These are phyloP conservation scores for Neonectria faginata DNA, from an alignment of 2,329 filamentous ascomycete genomes.

Conservation along the genomic window DNA sequence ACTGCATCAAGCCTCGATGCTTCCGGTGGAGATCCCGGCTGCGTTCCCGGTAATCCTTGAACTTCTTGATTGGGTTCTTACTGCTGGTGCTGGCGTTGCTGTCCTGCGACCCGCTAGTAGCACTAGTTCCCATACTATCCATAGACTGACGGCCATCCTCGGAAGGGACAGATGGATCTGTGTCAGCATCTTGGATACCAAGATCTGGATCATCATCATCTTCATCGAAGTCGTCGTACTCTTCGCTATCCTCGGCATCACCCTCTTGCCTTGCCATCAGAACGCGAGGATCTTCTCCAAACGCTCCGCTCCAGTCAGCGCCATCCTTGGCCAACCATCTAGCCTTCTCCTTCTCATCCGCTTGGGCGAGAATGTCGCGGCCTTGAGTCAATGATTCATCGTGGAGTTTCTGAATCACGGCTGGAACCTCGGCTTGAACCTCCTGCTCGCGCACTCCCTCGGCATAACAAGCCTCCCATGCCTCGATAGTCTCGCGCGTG, in stretches of 20 bases:
- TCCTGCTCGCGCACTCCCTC: constrained; percentile 83
- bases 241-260: constrained; percentile 51
- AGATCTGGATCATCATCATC: constrained; percentile 61
- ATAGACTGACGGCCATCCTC: constrained; percentile 52
- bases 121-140: constrained; percentile 54
- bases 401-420: constrained; percentile 79
- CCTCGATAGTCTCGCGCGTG: constrained; percentile 91
- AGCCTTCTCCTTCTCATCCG: constrained; percentile 76
- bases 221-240: constrained; percentile 56
- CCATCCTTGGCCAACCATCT: constrained; percentile 85
- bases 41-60: constrained; percentile 73
- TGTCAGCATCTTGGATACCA: constrained; percentile 68
- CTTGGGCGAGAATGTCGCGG: constrained; percentile 82
- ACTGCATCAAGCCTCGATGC: constrained; percentile 94
- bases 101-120: constrained; percentile 48
- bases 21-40: constrained; percentile 84
- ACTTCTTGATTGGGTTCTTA: constrained; percentile 67
- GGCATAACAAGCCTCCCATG: constrained; percentile 90
- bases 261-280: constrained; percentile 52
- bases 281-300: constrained; percentile 78
- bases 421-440: constrained; percentile 80
- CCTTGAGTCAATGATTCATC: constrained; percentile 83
- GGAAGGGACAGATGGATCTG: constrained; percentile 44
- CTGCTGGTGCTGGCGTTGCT: constrained; percentile 50
- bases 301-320: constrained; percentile 88